Base-by-base conservation (phyloP, 1,284 basidiomycete species). In the Puccinia sorghi region DNA sequence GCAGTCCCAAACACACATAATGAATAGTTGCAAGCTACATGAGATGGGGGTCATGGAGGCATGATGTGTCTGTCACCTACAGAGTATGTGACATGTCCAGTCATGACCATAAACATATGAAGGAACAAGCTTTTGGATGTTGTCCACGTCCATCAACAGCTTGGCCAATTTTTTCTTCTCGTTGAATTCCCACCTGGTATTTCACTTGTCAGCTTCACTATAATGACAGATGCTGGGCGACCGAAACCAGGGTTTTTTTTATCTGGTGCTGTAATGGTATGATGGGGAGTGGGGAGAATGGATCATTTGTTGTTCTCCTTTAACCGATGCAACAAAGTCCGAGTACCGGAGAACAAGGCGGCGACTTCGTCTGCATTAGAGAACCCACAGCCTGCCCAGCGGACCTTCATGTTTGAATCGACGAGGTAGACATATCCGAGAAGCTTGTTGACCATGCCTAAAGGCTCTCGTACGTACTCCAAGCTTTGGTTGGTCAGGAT, bases 351-450 rank as follows among this genome's bases (percentile, higher is more conserved):
- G 37, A 71, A 70, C 32, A 78, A 52, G 17, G 46, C 67, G 25
- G 64, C 43, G 20, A 78, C 56, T 61, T 78, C 75, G 7, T 78
- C 75, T 22, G 66, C 54, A 70, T 78, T 78, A 22, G 75, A 54
- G 56, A 78, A 78, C 25, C 75, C 75, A 63, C 75, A 78, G n/a
- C 67, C 75, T n/a, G 75, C 75, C 75, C 75, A 78, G n/a, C 75
- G 69, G 27, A 78, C 46, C n/a, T 78, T 78, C 37, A 48, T 70
- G 39, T 78, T 67, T 46, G 67, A 78, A 71, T 78, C 75, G 22
- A 78, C 54, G 20, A 78, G 43, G 39, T 78, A 78, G 13, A 78
- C 67, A 22, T 78, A 78, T 25, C 75, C 75, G 27, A 78, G 46
- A 52, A 78, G 37, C 32, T 78, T 78, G 50, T 78, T 78, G n/a